These are phyloP conservation scores for Nepenthes mirabilis DNA, from an alignment of 148 eudicot genomes.

Conservation along the genomic window DNA sequence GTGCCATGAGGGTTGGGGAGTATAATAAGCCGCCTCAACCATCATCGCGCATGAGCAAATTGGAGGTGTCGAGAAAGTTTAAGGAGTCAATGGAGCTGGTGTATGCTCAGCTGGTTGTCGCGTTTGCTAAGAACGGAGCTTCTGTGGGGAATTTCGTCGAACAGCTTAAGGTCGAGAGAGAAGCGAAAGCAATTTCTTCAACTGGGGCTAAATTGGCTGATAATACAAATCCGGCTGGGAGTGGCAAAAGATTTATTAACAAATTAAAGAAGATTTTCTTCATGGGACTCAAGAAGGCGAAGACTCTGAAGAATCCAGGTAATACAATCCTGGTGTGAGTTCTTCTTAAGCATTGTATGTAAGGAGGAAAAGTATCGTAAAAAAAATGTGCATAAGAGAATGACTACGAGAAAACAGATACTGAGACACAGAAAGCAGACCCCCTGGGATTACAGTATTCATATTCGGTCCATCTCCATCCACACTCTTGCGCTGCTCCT, in stretches of 20 bases:
- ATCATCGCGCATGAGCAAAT: neutral
- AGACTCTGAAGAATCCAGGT: neutral
- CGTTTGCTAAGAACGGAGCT: constrained; percentile 16
- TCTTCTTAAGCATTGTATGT: too few relatives aligned
- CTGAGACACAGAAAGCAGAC: too few relatives aligned
- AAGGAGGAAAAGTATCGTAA: too few relatives aligned
- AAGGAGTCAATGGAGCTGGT: constrained; percentile 10
- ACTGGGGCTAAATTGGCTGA: neutral
- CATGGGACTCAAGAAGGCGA: neutral
- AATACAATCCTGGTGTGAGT: too few relatives aligned
- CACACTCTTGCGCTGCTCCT: too few relatives aligned
- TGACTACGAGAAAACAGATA: too few relatives aligned
- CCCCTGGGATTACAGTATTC: too few relatives aligned
- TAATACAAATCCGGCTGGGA: neutral
- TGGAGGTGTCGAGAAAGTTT: constrained; percentile 11
- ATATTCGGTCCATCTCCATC: too few relatives aligned
- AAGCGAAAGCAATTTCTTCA: constrained; percentile 5
- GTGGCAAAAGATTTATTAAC: neutral
- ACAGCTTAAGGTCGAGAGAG: constrained; percentile 9
- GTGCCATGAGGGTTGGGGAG: constrained; percentile 20
- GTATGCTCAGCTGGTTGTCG: constrained; percentile 16
- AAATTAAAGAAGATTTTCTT: neutral
- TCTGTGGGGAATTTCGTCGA: constrained; percentile 11
- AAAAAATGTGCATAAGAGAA: too few relatives aligned
- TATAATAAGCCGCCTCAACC: neutral